phyloP scores from a whole-genome alignment of 495 filamentous ascomycete species.

The Annulohypoxylon moriforme region DNA sequence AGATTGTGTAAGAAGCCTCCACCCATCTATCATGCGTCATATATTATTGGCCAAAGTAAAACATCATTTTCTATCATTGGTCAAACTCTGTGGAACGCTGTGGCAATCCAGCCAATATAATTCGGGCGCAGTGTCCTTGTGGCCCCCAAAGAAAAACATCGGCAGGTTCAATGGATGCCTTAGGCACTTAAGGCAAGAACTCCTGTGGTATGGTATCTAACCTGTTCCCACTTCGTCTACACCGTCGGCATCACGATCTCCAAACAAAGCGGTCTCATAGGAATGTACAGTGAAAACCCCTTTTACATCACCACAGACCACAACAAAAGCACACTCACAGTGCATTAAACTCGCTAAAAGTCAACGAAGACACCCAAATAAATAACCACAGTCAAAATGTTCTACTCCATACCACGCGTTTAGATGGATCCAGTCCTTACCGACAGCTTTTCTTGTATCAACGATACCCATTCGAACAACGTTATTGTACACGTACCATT shows the following conservation, averaged over 20 bases:
- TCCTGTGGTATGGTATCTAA: constrained; percentile 28
- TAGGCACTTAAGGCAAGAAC: constrained; percentile 28
- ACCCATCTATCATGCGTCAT: constrained; percentile 11
- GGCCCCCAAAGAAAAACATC: constrained; percentile 19
- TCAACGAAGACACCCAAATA: constrained; percentile 30
- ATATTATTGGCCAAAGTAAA: constrained; percentile 25
- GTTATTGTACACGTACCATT: constrained; percentile 30
- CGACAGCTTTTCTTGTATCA: constrained; percentile 34
- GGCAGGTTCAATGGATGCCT: constrained; percentile 17
- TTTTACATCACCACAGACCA: constrained; percentile 4
- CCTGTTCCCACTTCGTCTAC: constrained; percentile 40
- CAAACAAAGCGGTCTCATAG: constrained; percentile 28
- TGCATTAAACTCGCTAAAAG: constrained; percentile 23
- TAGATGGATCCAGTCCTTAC: constrained; percentile 53
- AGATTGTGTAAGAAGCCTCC: constrained; percentile 15
- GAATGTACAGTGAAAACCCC: constrained; percentile 24
- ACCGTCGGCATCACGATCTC: constrained; percentile 17
- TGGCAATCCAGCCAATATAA: constrained; percentile 21
- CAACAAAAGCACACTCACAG: constrained; percentile 22
- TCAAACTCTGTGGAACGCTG: background rate
- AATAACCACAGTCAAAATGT: constrained; percentile 45
- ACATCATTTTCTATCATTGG: constrained; percentile 27
- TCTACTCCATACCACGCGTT: constrained; percentile 18
- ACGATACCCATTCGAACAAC: constrained; percentile 17
- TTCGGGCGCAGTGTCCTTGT: constrained; percentile 39